A percentile compares a stretch with the other conserved stretches of the same genome.
Evolutionary conservation across 2,329 filamentous ascomycete genomes (phyloP).

Genomic region (Xylaria arbuscula): DNA sequence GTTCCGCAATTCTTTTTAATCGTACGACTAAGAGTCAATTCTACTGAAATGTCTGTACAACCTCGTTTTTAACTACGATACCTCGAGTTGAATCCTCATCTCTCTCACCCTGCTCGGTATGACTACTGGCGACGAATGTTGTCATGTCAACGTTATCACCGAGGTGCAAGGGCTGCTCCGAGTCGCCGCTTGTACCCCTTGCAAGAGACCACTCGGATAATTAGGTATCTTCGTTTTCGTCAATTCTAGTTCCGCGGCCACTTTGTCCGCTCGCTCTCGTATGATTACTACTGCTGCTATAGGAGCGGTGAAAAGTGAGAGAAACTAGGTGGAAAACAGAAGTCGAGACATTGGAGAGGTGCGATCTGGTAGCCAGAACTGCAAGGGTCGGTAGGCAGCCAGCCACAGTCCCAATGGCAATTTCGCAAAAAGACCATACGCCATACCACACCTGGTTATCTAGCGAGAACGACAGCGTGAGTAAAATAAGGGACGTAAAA

Average conservation of each 20-base stretch:
- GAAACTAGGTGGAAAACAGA: constrained; percentile 5
- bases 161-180: not conserved
- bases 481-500: not conserved
- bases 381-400: constrained; percentile 21
- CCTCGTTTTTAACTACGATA: too few species aligned
- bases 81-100: too few species aligned
- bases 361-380: constrained; percentile 14
- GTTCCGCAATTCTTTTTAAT: too few species aligned
- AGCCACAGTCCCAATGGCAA: constrained; percentile 9
- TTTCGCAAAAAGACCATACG: constrained; percentile 20
- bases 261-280: not conserved
- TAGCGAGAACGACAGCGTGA: constrained; percentile 11
- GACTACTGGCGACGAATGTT: not conserved
- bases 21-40: too few species aligned
- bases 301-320: constrained; percentile 3
- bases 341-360: constrained; percentile 13
- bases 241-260: not conserved
- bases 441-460: constrained; percentile 12
- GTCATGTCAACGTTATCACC: not conserved
- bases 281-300: not conserved
- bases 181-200: not conserved
- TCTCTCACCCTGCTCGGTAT: constrained; percentile 1
- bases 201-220: not conserved
- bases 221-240: not conserved
- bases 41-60: too few species aligned